These are phyloP conservation scores for Didymellaceae sp. DNA, from an alignment of 2,329 filamentous ascomycete genomes.

Conservation along the genomic window DNA sequence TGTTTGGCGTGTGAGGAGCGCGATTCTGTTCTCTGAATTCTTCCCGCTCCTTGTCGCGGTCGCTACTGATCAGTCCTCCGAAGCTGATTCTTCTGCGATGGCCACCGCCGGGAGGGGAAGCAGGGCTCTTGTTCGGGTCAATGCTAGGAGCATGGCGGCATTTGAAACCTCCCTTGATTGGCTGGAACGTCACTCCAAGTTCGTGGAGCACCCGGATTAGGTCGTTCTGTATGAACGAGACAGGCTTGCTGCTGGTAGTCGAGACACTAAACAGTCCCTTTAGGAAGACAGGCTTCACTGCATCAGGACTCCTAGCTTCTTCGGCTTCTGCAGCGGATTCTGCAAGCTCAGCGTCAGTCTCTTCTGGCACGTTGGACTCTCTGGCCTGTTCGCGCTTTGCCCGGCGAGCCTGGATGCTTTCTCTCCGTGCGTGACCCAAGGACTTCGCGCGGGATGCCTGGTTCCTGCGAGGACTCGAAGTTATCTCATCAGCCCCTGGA, in stretches of 20 bases:
- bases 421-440: conserved; percentile 83
- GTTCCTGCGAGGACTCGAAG: conserved; percentile 38
- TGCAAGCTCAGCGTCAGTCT: conserved; percentile 80
- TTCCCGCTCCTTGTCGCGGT: conserved; percentile 69
- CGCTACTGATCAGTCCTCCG: conserved; percentile 67
- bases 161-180: conserved; percentile 92
- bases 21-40: conserved; percentile 69
- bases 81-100: conserved; percentile 86
- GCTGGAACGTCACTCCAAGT: conserved; percentile 86
- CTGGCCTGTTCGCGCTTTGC: conserved; percentile 73
- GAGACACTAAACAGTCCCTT: conserved; percentile 98
- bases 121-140: conserved; percentile 76
- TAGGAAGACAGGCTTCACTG: conserved; percentile 91
- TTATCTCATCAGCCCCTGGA: conserved; percentile 59
- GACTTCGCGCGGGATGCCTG: conserved; percentile 73
- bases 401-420: conserved; percentile 89
- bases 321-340: conserved; percentile 59
- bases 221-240: conserved; percentile 83
- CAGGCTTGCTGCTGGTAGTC: conserved; percentile 90
- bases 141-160: conserved; percentile 91
- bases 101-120: conserved; percentile 47
- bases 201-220: conserved; percentile 89
- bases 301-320: conserved; percentile 70
- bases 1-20: conserved; percentile 57
- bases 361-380: conserved; percentile 84